A percentile compares a stretch with the other conserved stretches of the same genome.
Evolutionary conservation across 164 flowering plant genomes (phyloP).

Genomic region (Litsea cubeba): DNA sequence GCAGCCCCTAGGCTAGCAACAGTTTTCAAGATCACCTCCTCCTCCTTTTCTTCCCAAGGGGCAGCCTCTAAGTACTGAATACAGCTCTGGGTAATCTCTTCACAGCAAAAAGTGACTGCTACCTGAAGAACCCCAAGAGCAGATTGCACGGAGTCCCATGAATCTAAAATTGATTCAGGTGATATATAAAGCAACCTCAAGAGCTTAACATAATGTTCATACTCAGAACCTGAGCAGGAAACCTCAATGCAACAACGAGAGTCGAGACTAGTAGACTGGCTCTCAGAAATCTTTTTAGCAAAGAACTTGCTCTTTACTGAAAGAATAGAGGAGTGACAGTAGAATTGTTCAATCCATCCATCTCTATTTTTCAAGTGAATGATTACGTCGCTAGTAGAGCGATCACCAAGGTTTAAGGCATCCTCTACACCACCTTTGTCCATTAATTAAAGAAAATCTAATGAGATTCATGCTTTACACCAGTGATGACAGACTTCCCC

Average conservation of each 20-base stretch:
- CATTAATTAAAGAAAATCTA: conserved; percentile 22
- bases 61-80: conserved; percentile 54
- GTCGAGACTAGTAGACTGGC: conserved; percentile 4
- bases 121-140: conserved; percentile 46
- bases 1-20: conserved; percentile 39
- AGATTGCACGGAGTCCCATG: conserved; percentile 43
- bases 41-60: conserved; percentile 66
- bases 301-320: conserved; percentile 43
- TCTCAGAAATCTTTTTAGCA: conserved; percentile 25
- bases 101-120: conserved; percentile 35
- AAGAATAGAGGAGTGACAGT: conserved; percentile 43
- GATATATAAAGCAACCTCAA: conserved; percentile 44
- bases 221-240: conserved; percentile 37
- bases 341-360: conserved; percentile 40
- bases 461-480: conserved; percentile 34
- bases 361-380: conserved; percentile 36
- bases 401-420: conserved; percentile 32
- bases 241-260: conserved; percentile 32
- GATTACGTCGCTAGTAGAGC: conserved; percentile 33
- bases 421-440: conserved; percentile 24
- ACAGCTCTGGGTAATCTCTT: conserved; percentile 42
- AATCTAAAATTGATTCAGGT: conserved; percentile 29
- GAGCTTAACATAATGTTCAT: conserved; percentile 42
- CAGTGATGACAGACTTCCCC: not conserved
- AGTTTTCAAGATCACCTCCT: conserved; percentile 41